A percentile compares a stretch with the other conserved stretches of the same genome.
Conservation (phyloP, 139 green algal species). For the Chloropicon primus region DNA sequence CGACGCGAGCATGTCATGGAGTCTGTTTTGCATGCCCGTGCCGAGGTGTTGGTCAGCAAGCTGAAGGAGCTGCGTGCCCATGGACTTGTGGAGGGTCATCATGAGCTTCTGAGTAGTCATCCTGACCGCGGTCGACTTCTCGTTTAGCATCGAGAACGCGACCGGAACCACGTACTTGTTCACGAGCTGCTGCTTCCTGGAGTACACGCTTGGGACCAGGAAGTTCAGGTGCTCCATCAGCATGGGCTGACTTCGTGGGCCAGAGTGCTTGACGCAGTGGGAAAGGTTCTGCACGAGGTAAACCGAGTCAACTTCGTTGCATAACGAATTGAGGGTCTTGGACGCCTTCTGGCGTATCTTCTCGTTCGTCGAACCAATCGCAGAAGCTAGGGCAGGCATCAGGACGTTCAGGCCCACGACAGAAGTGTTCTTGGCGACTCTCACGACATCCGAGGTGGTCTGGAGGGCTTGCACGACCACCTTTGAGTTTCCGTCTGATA, state of each 20-base stretch:
- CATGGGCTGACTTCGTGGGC: conserved; percentile 22
- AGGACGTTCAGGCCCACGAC: conserved; percentile 32
- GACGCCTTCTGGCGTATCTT: conserved; percentile 23
- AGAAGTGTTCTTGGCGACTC: background rate
- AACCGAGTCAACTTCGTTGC: conserved; percentile 12
- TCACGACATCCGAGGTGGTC: conserved; percentile 9
- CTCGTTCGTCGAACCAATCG: conserved; percentile 36
- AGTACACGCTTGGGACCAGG: conserved; percentile 15
- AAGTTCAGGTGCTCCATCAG: conserved; percentile 33
- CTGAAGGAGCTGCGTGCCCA: conserved; percentile 1
- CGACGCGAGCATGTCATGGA: background rate
- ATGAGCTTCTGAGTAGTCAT: conserved; percentile 3
- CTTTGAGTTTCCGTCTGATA: conserved; percentile 45
- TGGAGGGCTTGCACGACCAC: conserved; percentile 27
- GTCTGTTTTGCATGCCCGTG: background rate
- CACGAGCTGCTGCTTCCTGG: conserved; percentile 10
- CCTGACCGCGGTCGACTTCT: background rate
- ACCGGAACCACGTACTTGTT: conserved; percentile 4
- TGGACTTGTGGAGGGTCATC: background rate
- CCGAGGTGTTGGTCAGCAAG: background rate
- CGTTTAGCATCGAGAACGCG: conserved; percentile 8
- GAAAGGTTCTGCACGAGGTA: conserved; percentile 41
- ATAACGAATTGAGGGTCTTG: conserved; percentile 22
- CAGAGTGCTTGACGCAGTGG: conserved; percentile 32
- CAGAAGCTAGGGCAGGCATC: conserved; percentile 33